Base-by-base conservation (phyloP, 331 rosid genomes). In the Cydonia oblonga region DNA sequence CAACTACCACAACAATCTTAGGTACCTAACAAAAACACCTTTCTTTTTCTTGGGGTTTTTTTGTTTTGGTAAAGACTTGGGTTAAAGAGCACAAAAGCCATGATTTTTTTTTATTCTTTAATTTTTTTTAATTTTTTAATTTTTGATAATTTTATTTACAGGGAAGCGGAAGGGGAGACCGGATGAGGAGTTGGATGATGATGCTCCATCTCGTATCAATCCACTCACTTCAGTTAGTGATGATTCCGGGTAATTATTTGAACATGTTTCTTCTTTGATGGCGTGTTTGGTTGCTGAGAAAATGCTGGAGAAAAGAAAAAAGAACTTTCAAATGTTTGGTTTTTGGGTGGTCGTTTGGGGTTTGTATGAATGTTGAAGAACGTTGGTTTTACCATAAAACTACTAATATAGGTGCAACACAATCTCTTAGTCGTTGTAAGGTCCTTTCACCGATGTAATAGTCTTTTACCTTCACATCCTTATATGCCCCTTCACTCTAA, bases 161-260 rank as follows among this genome's bases (percentile, higher is more conserved):
- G 96, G 96, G 83, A 92, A 92, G 78, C 88, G 97, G 73, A 89
- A 95, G 69, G 93, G 77, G 72, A 86, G 96, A 32, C 42, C 79
- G 7, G 71, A 84, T 76, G 86, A 52, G 75, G 89, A 83, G 59
- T 81, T 76, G 51, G 67, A 67, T 78, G 87, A 76, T 54, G 87
- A 76, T 68, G 46, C 82, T 61, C 77, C 71, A 78, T 25, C 74
- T 64, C 64, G 70, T 81, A 65, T 81, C 69, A 80, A 89, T 80
- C 87, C 88, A 74, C 97, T 95, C 61, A 30, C 20, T 75, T 97
- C 96, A 46, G 76, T 84, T 65, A 95, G 81, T 72, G 89, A 84
- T 30, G 97, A 91, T 85, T 75, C 69, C 71, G 88, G 97, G 98
- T 91, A 80, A 79, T 24, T 74, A n/a, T 69, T n/a, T 51, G 1